Evolutionary conservation across 2,329 filamentous ascomycete genomes (phyloP), one percentile per base, ranked within the genome.

Genomic region (Piedraia hortae): DNA sequence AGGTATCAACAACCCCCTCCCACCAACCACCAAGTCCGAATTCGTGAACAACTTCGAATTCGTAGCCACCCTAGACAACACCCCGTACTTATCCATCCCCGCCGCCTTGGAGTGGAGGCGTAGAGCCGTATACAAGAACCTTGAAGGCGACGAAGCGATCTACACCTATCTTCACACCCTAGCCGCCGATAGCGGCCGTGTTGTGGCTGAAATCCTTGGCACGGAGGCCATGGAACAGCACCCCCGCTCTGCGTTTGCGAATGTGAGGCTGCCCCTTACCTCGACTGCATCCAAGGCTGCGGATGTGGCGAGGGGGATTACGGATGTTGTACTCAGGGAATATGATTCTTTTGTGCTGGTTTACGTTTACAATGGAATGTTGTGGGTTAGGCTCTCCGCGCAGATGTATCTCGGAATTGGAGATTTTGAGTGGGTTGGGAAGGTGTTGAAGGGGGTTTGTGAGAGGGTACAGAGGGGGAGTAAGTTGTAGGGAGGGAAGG

Each of bases 401-500:
- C 78, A 90, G 51, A 58, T 85, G 0, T 93, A 85, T 40, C 46
- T 91, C n/a, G 74, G 75, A 12, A 41, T 68, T 31, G 53, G 54
- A 7, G 78, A 91, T 43, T 90, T 85, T 37, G 60, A 69, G 39
- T 73, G 61, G 59, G 56, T 58, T 3, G 73, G 55, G 0, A 38
- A 50, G 22, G 48, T 57, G 5, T 42, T 85, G 35, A 57, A 59
- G 38, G 46, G 50, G 15, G 32, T 72, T 4, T 64, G 57, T 34
- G 48, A 50, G 18, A 45, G 54, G 31, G 54, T 58, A n/a, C n/a
- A n/a, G n/a, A n/a, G n/a, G n/a, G n/a, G n/a, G n/a, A n/a, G n/a
- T n/a, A n/a, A n/a, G n/a, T n/a, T n/a, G n/a, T n/a, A n/a, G n/a
- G n/a, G n/a, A n/a, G n/a, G n/a, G n/a, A n/a, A n/a, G n/a, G n/a